Conservation (phyloP, 768 basidiomycete species). For the Dentipellis sp. region DNA sequence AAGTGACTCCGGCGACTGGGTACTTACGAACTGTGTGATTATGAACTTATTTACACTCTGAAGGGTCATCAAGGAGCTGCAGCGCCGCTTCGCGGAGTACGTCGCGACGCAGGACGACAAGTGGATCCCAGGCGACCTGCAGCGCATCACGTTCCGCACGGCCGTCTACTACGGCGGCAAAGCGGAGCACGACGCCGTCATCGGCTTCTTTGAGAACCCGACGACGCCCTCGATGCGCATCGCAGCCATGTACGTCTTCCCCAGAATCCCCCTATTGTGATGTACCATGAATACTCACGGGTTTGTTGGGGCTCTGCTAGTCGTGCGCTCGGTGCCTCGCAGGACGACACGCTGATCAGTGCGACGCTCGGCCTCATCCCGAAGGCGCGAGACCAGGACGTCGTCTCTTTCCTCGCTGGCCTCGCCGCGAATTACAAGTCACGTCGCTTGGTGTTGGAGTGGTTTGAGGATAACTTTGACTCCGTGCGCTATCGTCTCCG, state of each 20-base stretch:
- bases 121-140: constrained; percentile 73
- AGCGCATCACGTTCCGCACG: constrained; percentile 40
- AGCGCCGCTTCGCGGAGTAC: constrained; percentile 61
- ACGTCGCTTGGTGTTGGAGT: constrained; percentile 43
- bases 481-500: constrained; percentile 30
- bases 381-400: constrained; percentile 51
- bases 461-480: constrained; percentile 65
- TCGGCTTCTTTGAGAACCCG: constrained; percentile 60
- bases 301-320: too few species aligned
- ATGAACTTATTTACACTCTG: too few species aligned
- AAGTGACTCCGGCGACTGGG: neutral
- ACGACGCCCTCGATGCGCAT: constrained; percentile 66
- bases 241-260: constrained; percentile 50
- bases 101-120: constrained; percentile 67
- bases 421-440: constrained; percentile 47
- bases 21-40: neutral
- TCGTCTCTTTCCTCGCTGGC: constrained; percentile 53
- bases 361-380: constrained; percentile 55
- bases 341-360: constrained; percentile 45
- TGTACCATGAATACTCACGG: too few species aligned
- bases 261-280: too few species aligned
- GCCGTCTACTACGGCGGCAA: constrained; percentile 57
- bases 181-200: constrained; percentile 65
- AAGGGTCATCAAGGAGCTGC: constrained; percentile 71
- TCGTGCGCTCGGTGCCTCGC: constrained; percentile 52